phyloP scores from a whole-genome alignment of 345 rosid species.

The Jatropha curcas region DNA sequence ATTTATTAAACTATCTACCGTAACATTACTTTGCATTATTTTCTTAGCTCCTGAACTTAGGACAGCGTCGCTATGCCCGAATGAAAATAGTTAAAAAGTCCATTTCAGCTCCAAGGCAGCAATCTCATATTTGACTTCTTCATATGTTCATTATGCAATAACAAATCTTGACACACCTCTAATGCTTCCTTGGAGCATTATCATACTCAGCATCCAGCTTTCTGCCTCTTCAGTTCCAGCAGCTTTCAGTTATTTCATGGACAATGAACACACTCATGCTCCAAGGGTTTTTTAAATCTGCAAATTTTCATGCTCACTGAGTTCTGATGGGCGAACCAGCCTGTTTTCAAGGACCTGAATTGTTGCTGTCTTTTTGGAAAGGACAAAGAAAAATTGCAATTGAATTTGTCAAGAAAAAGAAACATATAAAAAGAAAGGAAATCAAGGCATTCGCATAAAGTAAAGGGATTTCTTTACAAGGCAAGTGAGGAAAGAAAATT shows the following conservation, averaged over 20 bases:
- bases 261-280: conserved; percentile 77
- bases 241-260: conserved; percentile 82
- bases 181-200: conserved; percentile 80
- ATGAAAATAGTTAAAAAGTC: not conserved
- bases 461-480: not conserved
- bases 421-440: not conserved
- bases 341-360: conserved; percentile 84
- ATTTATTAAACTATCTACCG: too few species aligned
- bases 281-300: conserved; percentile 63
- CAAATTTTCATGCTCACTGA: conserved; percentile 70
- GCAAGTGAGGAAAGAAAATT: not conserved
- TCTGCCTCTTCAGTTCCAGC: conserved; percentile 91
- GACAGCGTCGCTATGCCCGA: not conserved
- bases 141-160: conserved; percentile 76
- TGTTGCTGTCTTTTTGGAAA: conserved; percentile 63
- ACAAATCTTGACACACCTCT: conserved; percentile 85
- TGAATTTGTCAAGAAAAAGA: conserved; percentile 1
- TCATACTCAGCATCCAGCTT: conserved; percentile 82
- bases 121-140: conserved; percentile 78
- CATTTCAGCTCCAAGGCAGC: conserved; percentile 35
- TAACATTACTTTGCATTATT: not conserved
- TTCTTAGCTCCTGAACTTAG: not conserved
- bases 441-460: not conserved
- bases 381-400: conserved; percentile 1
- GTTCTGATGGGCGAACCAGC: conserved; percentile 82